Evolutionary conservation across 2,329 filamentous ascomycete genomes (phyloP).

Genomic region (Phyllosticta capitalensis): DNA sequence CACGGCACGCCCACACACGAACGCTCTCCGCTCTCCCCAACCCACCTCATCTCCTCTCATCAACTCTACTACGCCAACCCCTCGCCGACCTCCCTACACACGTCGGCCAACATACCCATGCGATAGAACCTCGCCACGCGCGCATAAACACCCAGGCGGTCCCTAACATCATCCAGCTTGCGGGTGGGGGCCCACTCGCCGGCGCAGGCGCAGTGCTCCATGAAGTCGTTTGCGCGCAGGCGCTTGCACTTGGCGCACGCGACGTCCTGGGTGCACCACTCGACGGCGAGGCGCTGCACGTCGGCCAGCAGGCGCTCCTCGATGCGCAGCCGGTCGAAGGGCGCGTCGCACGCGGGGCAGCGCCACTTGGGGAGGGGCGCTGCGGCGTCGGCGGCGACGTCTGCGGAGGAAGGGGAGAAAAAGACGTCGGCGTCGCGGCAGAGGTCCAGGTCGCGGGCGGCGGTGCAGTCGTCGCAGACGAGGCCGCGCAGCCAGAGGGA

Average conservation of each 20-base stretch:
- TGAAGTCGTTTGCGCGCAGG: conserved; percentile 73
- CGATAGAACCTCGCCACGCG: conserved; percentile 71
- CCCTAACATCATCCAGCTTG: conserved; percentile 55
- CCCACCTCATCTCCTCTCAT: neutral
- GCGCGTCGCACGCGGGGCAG: conserved; percentile 66
- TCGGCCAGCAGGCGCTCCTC: conserved; percentile 74
- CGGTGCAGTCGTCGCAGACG: conserved; percentile 83
- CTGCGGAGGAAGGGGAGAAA: conserved; percentile 34
- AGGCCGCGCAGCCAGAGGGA: conserved; percentile 64
- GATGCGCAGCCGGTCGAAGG: conserved; percentile 68
- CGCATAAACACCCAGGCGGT: conserved; percentile 58
- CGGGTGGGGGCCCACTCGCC: conserved; percentile 73
- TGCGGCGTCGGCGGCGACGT: conserved; percentile 18
- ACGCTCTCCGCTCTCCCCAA: too few relatives aligned
- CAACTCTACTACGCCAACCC: conserved; percentile 27
- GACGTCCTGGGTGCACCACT: conserved; percentile 84
- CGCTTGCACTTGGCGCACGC: conserved; percentile 64
- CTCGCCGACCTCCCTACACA: conserved; percentile 56
- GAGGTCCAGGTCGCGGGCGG: conserved; percentile 79
- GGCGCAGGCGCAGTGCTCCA: conserved; percentile 92
- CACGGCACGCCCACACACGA: too few relatives aligned
- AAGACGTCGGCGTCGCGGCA: conserved; percentile 82
- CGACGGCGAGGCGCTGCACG: conserved; percentile 63
- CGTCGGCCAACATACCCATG: conserved; percentile 68
- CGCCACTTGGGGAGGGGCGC: conserved; percentile 18